phyloP scores from a whole-genome alignment of 192 early-diverging fungal species.

The Gaertneriomyces sp. region DNA sequence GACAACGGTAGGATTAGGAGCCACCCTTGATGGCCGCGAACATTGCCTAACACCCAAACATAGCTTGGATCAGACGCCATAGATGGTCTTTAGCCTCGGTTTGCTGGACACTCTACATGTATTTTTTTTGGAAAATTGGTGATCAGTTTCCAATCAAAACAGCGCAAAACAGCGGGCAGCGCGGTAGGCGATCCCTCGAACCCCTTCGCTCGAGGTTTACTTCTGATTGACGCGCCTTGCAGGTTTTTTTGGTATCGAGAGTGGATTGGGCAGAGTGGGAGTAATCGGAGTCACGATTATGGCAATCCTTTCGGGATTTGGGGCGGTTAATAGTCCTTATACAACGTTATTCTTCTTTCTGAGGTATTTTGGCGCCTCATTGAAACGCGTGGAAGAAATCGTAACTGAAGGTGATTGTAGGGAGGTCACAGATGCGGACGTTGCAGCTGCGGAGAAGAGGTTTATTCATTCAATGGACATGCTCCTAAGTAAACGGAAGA shows the following conservation, averaged over 20 bases:
- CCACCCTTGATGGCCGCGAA: not conserved
- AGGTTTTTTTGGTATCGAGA: constrained; percentile 22
- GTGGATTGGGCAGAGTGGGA: constrained; percentile 77
- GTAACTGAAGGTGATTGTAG: constrained; percentile 12
- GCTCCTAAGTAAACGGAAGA: constrained; percentile 68
- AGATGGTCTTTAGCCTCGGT: constrained; percentile 18
- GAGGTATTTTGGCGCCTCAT: constrained; percentile 36
- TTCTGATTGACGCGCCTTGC: not conserved
- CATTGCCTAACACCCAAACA: not conserved
- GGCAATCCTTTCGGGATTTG: constrained; percentile 90
- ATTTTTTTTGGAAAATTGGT: constrained; percentile 33
- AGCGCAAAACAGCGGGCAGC: not conserved
- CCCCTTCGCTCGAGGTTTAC: not conserved
- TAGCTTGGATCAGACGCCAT: constrained; percentile 19
- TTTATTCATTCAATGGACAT: constrained; percentile 68
- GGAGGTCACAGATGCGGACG: constrained; percentile 51
- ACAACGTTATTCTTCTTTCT: constrained; percentile 78
- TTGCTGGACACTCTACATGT: constrained; percentile 33
- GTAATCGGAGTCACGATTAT: constrained; percentile 90
- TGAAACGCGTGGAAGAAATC: not conserved
- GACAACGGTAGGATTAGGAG: constrained; percentile 14
- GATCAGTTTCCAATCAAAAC: constrained; percentile 33
- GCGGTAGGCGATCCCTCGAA: not conserved
- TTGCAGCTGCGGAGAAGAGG: constrained; percentile 66
- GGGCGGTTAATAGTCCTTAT: constrained; percentile 89